These are phyloP conservation scores for Thermomucor indicae-seudaticae DNA, from an alignment of 371 early-diverging fungal species.

Conservation along the genomic window DNA sequence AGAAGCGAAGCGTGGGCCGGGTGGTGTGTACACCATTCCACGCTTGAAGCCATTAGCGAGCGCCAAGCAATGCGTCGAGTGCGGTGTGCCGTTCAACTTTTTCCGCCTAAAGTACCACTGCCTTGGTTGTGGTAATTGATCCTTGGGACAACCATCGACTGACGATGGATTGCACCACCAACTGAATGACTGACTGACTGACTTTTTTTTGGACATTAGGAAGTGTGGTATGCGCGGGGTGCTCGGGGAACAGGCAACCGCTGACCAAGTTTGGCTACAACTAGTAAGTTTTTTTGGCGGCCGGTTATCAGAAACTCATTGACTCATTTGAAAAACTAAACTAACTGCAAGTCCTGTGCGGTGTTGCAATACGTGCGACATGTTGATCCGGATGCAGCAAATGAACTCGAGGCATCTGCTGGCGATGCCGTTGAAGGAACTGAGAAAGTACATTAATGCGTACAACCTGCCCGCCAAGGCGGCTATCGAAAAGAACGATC, in stretches of 20 bases:
- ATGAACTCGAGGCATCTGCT: constrained; percentile 30
- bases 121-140: constrained; percentile 47
- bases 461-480: constrained; percentile 33
- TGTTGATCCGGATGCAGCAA: constrained; percentile 35
- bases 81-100: constrained; percentile 30
- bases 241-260: constrained; percentile 30
- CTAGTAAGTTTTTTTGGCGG: constrained; percentile 27
- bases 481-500: constrained; percentile 42
- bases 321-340: not conserved
- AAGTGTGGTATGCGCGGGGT: constrained; percentile 36
- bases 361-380: constrained; percentile 39
- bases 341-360: constrained; percentile 26
- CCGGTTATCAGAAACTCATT: not conserved
- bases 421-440: constrained; percentile 20
- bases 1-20: constrained; percentile 30
- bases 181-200: not conserved
- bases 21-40: constrained; percentile 41
- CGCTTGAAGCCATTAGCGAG: constrained; percentile 20
- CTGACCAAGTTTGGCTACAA: constrained; percentile 47
- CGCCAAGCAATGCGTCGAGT: constrained; percentile 33
- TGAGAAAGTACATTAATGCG: constrained; percentile 36
- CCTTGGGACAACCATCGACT: too few species aligned
- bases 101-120: constrained; percentile 46
- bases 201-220: constrained; percentile 19
- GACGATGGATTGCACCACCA: too few species aligned